Percentiles rank a stretch among this genome's conserved stretches.
phyloP scores from a whole-genome alignment of 2,329 filamentous ascomycete genomes.

The Paradendryphiella salina region DNA sequence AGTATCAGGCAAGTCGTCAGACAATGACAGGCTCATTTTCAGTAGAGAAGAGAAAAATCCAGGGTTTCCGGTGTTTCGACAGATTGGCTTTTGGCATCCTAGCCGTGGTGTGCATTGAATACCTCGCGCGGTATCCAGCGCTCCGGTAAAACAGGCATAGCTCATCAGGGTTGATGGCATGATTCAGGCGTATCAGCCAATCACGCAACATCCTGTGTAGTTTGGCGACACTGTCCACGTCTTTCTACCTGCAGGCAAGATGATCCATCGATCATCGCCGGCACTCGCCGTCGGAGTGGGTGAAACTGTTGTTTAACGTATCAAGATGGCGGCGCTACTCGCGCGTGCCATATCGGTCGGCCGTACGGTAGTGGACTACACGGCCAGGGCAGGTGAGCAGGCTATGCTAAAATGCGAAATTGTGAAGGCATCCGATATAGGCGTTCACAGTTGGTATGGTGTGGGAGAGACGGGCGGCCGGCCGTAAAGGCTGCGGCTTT shows the following conservation, averaged over 20 bases:
- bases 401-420: not conserved
- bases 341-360: not conserved
- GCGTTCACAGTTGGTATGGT: not conserved
- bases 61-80: not conserved
- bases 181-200: constrained; percentile 13
- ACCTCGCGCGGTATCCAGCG: constrained; percentile 6
- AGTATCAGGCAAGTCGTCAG: constrained; percentile 1
- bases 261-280: constrained; percentile 6
- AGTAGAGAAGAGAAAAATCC: not conserved
- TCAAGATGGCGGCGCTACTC: not conserved
- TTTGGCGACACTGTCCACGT: constrained; percentile 7
- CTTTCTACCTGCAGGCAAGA: constrained; percentile 5
- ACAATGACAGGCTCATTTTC: constrained; percentile 1
- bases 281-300: constrained; percentile 1
- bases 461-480: constrained; percentile 3
- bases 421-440: not conserved
- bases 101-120: constrained; percentile 7
- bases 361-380: not conserved
- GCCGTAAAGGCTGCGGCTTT: constrained; percentile 7
- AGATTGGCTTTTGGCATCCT: not conserved
- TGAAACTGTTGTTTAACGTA: not conserved
- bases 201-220: not conserved
- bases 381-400: not conserved
- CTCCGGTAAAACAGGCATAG: constrained; percentile 10
- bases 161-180: constrained; percentile 14